phyloP scores from a whole-genome alignment of 352 stramenopile species.

The Pythium grandisporangium region DNA sequence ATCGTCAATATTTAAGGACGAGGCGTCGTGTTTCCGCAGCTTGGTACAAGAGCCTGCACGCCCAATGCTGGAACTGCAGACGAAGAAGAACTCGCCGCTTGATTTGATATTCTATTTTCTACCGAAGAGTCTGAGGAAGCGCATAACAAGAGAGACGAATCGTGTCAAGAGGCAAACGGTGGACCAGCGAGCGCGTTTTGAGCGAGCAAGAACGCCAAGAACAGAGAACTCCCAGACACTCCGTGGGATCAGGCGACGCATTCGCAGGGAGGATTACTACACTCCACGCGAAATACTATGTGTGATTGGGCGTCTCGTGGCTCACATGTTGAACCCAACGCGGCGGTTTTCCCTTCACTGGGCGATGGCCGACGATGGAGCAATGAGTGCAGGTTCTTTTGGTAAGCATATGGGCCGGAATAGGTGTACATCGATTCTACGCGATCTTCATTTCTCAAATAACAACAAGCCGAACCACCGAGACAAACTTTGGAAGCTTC shows the following conservation, averaged over 20 bases:
- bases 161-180: conserved; percentile 8
- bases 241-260: neutral
- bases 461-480: conserved; percentile 4
- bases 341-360: conserved; percentile 10
- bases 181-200: neutral
- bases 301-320: conserved; percentile 14
- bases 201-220: neutral
- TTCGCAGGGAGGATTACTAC: conserved; percentile 7
- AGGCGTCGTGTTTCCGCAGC: neutral
- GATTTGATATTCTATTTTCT: conserved; percentile 16
- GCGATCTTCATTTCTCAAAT: conserved; percentile 15
- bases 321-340: conserved; percentile 10
- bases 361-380: conserved; percentile 8
- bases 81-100: neutral
- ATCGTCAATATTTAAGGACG: neutral
- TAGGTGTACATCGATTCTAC: conserved; percentile 9
- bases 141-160: conserved; percentile 12
- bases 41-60: neutral
- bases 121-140: conserved; percentile 8
- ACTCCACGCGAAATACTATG: conserved; percentile 5
- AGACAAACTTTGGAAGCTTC: conserved; percentile 16
- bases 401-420: conserved; percentile 13
- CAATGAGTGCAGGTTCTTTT: conserved; percentile 8
- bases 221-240: neutral
- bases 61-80: neutral